Evolutionary conservation across 2,329 filamentous ascomycete genomes (phyloP), one percentile per base, ranked within the genome.

Genomic region (Stagonosporopsis chrysanthemi): DNA sequence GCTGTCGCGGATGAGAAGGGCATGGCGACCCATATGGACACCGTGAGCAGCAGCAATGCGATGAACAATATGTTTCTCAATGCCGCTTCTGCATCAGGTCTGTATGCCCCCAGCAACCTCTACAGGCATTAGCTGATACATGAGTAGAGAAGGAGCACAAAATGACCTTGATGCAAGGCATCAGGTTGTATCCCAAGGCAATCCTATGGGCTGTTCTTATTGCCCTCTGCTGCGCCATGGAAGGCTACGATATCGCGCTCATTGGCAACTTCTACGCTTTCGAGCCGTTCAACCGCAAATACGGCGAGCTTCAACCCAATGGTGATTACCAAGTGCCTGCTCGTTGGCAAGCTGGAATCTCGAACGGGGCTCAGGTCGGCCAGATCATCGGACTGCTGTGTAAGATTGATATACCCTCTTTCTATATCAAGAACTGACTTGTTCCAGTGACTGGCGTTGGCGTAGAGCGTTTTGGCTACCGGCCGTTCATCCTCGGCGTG

Each of bases 141-240:
- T 29, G 23, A 6, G n/a, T 22, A 45, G 42, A 45, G 4, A 45
- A 45, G 42, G 45, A 49, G 45, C 45, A 49, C 23, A 31, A 29
- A 17, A 31, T 50, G 24, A 33, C 47, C 14, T 79, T 95, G 57
- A 66, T 83, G 68, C 85, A 95, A 79, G 90, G 90, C 57, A 82
- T 95, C 73, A 85, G 81, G 67, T 81, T 92, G 19, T 95, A 96
- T 71, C 91, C 90, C 52, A 92, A 94, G 79, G 92, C 91, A 23
- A 87, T 94, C 54, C 81, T 80, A 14, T 96, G 90, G 90, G 90
- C 88, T 68, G 70, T 95, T 33, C 80, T 95, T 55, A 90, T 96
- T 72, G 93, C 90, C 4, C 91, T 89, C 0, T 91, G 88, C 74
- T 92, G 95, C 71, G 86, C 86, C 65, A 96, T 96, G 92, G 91